Evolutionary conservation across 2,329 filamentous ascomycete genomes (phyloP), one percentile per base, ranked within the genome.

Genomic region (Zelopaecilomyces penicillatus): DNA sequence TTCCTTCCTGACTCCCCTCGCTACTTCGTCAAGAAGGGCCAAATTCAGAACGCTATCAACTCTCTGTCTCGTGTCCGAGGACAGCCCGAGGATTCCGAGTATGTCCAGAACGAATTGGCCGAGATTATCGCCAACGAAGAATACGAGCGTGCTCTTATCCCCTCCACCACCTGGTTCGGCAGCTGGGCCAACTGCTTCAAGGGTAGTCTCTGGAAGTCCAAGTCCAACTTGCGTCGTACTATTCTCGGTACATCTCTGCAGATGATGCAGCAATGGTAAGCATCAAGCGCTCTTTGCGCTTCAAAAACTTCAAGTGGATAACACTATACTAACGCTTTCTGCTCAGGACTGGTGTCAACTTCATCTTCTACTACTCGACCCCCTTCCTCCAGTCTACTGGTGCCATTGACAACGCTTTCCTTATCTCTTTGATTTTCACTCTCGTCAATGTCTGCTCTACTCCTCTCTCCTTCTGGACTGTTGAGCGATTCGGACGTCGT

Each of bases 51-150:
- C 45, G 88, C 87, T 31, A 75, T 80, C 47, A 49, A 65, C 1
- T 68, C 79, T 9, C 75, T 95, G 5, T 66, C 77, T 46, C 76
- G 73, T 46, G 77, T 95, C 30, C 85, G 88, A 61, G 85, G 85
- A 49, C 85, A 94, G 69, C 75, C 83, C 40, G 58, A 66, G 43
- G 78, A 85, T 44, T 90, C 85, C 26, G 76, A 84, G 50, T 89
- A 79, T 64, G 82, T 95, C 66, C 79, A 84, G 67, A 69, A 78
- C 50, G 88, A 95, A 68, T 75, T 94, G 38, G 78, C 84, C 37
- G 88, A 95, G 70, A 87, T 95, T 53, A 75, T 93, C 48, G 88
- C 87, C 71, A 95, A 94, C 74, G 79, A 91, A 66, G 85, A 87
- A 67, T 89, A 91, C 62, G 89, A 95, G 73, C 73, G 82, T 55